Evolutionary conservation across 331 rosid species (phyloP), one percentile per base, ranked within the genome.

Genomic region (Pyrus hybrid): DNA sequence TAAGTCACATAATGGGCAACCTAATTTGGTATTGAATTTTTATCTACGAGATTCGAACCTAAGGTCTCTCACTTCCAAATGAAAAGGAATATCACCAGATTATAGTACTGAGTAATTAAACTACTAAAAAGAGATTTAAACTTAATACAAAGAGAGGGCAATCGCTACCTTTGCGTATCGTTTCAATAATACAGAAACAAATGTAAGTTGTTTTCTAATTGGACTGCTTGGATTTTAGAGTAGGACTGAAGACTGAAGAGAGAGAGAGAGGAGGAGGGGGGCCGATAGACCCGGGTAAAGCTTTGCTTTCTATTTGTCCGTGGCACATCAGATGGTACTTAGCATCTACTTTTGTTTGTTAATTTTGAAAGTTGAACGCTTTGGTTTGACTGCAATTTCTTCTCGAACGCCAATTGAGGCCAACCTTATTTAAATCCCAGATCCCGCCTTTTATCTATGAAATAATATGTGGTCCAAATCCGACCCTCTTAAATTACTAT

Each of bases 261-360:
- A 5, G 66, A 8, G 26, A 6, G 65, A 17, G 37, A 25, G 3
- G 49, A 32, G 41, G 29, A 2, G 47, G 63, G 37, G 41, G 23
- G 67, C 73, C 80, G 71, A 35, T 76, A 80, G 84, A 79, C 83
- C 79, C 78, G 81, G 83, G 84, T 45, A 69, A 75, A 69, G 77
- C 71, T 71, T 74, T 70, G 77, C 64, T n/a, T 30, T 57, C 67
- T 73, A 35, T 75, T 57, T 41, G 47, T 41, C 14, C 5, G 47
- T 72, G 29, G 63, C 63, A 37, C 68, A 37, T 16, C 77, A 41
- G 21, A 64, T 21, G 22, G 76, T 74, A 68, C 69, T 61, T 73
- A 64, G 79, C 33, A 70, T 74, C 73, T 71, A 60, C 61, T 63
- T 74, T 74, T 62, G 17, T 45, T 47, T 75, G 25, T 51, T 73